Evolutionary conservation across 371 early-diverging fungal species (phyloP).

Genomic region (Circinella umbellata): DNA sequence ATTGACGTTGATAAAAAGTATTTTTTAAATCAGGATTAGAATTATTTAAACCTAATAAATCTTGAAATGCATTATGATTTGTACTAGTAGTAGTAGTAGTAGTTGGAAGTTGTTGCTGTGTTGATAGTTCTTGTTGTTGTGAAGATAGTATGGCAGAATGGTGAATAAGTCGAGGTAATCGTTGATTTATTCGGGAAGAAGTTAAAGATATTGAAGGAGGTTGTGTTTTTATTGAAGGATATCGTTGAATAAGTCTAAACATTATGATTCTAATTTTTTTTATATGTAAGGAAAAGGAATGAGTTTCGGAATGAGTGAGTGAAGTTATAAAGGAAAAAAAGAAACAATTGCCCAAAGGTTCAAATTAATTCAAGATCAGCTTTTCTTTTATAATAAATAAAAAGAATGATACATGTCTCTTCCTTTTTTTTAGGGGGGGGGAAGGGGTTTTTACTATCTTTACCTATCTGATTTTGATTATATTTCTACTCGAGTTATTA

Average conservation of each 20-base stretch:
- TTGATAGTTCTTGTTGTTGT: background rate
- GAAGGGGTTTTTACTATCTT: background rate
- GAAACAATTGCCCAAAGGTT: no score
- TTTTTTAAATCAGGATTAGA: conserved; percentile 50
- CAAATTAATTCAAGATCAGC: background rate
- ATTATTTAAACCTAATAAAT: conserved; percentile 24
- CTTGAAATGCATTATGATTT: conserved; percentile 22
- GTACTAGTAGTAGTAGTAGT: background rate
- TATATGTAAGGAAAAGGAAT: background rate
- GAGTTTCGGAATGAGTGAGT: background rate
- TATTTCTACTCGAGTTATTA: no score
- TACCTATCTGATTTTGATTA: background rate
- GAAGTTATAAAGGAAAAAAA: no score
- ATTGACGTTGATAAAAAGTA: conserved; percentile 79
- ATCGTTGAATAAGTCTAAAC: background rate
- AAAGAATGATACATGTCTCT: no score
- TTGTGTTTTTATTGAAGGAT: background rate
- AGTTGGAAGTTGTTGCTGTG: background rate
- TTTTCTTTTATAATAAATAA: no score
- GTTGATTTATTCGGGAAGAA: background rate
- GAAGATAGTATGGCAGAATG: background rate
- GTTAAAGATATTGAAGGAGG: background rate
- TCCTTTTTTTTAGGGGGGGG: no score
- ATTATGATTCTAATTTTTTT: background rate
- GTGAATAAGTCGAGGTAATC: conserved; percentile 9